phyloP scores from a whole-genome alignment of 306 rosid genomes.

The Ormosia emarginata region DNA sequence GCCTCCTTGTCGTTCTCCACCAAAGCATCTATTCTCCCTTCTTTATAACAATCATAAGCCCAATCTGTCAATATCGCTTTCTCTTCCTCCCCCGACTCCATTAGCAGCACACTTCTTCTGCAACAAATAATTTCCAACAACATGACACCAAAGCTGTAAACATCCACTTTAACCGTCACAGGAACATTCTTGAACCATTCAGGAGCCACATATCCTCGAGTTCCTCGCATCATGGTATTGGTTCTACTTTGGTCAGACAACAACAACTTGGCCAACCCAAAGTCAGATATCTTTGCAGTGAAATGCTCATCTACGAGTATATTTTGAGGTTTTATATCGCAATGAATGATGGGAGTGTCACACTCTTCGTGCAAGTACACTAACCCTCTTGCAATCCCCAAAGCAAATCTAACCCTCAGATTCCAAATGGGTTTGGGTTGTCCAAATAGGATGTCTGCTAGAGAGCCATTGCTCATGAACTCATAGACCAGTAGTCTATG shows the following conservation, averaged over 20 bases:
- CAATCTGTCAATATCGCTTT: slow-evolving; percentile 33
- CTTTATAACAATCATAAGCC: slow-evolving; percentile 39
- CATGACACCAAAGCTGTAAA: slow-evolving; percentile 42
- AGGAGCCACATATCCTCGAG: slow-evolving; percentile 46
- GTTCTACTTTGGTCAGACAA: slow-evolving; percentile 33
- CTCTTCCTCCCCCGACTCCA: slow-evolving; percentile 30
- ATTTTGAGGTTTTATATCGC: slow-evolving; percentile 48
- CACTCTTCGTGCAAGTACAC: slow-evolving; percentile 48
- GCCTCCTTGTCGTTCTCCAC: slow-evolving; percentile 40
- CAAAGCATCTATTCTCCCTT: slow-evolving; percentile 23
- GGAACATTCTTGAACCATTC: slow-evolving; percentile 51
- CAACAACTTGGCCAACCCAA: slow-evolving; percentile 44
- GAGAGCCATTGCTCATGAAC: slow-evolving; percentile 38
- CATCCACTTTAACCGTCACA: slow-evolving; percentile 42
- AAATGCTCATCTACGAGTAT: slow-evolving; percentile 34
- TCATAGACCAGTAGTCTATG: slow-evolving; percentile 37
- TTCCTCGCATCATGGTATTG: slow-evolving; percentile 40
- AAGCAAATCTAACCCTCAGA: slow-evolving; percentile 28
- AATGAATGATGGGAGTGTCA: slow-evolving; percentile 42
- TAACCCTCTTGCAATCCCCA: slow-evolving; percentile 43
- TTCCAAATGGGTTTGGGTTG: slow-evolving; percentile 35
- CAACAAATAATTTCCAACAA: slow-evolving; percentile 41
- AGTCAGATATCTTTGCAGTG: slow-evolving; percentile 33
- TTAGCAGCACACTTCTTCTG: slow-evolving; percentile 29
- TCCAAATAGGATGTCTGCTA: slow-evolving; percentile 32